Base-by-base conservation (phyloP, 164 flowering plant genomes). In the Umbilicus rupestris region DNA sequence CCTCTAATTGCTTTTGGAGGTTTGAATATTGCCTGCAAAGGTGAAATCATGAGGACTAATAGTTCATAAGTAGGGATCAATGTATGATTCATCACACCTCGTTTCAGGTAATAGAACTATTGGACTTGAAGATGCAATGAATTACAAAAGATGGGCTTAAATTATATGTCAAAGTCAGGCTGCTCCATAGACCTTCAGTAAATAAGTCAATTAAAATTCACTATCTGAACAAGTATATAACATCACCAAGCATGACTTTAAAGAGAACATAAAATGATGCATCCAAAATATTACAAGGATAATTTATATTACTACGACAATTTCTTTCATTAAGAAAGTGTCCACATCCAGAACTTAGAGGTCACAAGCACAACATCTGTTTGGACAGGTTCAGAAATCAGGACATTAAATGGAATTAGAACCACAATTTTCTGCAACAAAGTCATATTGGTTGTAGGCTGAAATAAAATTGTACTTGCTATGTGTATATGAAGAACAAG, bases 1-100 rank as follows among this genome's bases (percentile, higher is more conserved):
- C 98, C 97, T 28, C 94, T 75, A 73, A 86, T 78, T 45, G 88
- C 87, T 77, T 83, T 90, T 46, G 96, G 93, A 30, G 94, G 83
- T 84, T 85, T 94, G 60, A 90, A 86, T 57, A 84, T 84, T 42
- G 92, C 97, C 98, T 94, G 73, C 57, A 71, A 42, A 47, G 12
- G 17, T 10, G 31, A 57, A 67, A 44, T 29, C 45, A 31, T 47
- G 37, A 14, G 31, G 20, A 44, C 42, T 65, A 63, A 19, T 33
- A 62, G 5, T 8, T 63, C 60, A 28, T 7, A 9, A 22, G 11
- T 16, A 52, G 31, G 11, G 59, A 24, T 52, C 59, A 52, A 26
- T 9, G 16, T 52, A 14, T 52, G 12, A 2, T 26, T 1, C 5
- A 24, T 28, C 1, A 22, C 28, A 22, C 5, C 5, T 50, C 28